Conservation (phyloP, 1,139 yeast genomes). For the Tardiomyces digboiensis region DNA sequence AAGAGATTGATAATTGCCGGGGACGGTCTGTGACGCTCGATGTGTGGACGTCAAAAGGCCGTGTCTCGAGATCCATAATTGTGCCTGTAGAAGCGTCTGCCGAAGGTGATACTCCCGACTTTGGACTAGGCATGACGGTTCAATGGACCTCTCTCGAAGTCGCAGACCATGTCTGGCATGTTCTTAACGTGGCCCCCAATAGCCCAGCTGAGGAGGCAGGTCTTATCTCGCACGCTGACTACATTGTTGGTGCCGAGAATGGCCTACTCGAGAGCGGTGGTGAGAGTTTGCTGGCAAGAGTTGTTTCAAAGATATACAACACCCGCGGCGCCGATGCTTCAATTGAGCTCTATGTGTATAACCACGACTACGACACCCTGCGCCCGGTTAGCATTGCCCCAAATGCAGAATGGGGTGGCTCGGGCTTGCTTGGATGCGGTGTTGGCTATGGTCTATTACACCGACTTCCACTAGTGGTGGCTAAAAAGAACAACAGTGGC, state of each 20-base stretch:
- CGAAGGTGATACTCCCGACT: constrained; percentile 3
- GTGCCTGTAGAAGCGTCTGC: constrained; percentile 24
- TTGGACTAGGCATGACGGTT: constrained; percentile 51
- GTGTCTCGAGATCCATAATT: constrained; percentile 43
- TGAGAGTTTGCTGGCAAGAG: constrained; percentile 64
- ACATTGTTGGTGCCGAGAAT: constrained; percentile 81
- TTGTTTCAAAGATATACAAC: constrained; percentile 31
- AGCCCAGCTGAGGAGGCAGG: constrained; percentile 88
- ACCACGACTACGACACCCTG: constrained; percentile 74
- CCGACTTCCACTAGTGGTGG: constrained; percentile 63
- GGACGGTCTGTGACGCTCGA: constrained; percentile 42
- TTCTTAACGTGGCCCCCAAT: constrained; percentile 59
- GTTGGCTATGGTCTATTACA: constrained; percentile 91
- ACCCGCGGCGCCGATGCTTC: constrained; percentile 17
- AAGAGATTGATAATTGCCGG: constrained; percentile 7
- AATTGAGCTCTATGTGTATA: constrained; percentile 66
- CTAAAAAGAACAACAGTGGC: constrained; percentile 23
- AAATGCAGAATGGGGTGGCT: constrained; percentile 45
- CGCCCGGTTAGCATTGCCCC: constrained; percentile 82
- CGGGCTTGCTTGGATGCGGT: constrained; percentile 85
- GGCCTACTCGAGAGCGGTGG: constrained; percentile 82
- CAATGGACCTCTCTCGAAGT: constrained; percentile 72
- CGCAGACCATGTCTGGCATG: constrained; percentile 84
- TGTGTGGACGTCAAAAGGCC: constrained; percentile 91
- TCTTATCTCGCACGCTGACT: constrained; percentile 77